Evolutionary conservation across 352 stramenopile species (phyloP).

Genomic region (Achlya hypogyna): DNA sequence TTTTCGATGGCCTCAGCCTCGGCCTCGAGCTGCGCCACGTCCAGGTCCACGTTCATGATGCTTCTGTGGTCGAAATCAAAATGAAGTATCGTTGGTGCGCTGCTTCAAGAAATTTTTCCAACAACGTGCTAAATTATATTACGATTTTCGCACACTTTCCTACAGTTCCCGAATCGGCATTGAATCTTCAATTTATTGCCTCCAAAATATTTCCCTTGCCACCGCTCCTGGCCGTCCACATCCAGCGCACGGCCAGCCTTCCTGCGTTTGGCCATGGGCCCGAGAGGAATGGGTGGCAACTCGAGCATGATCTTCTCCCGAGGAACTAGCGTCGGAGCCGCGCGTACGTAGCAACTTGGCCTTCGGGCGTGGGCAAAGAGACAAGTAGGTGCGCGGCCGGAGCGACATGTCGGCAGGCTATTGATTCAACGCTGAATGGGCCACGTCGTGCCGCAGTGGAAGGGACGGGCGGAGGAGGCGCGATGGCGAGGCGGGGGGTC

Average conservation of each 20-base stretch:
- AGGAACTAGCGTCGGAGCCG: too few species aligned
- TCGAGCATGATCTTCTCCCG: too few species aligned
- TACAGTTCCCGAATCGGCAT: not conserved
- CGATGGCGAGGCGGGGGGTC: not conserved
- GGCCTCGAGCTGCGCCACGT: constrained; percentile 42
- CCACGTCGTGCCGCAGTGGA: too few species aligned
- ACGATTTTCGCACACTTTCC: not conserved
- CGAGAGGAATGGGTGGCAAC: too few species aligned
- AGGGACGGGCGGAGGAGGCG: too few species aligned
- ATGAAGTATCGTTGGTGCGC: not conserved
- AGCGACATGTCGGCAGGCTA: too few species aligned
- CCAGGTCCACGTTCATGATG: constrained; percentile 31
- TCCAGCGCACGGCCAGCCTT: not conserved
- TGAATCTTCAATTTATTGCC: not conserved
- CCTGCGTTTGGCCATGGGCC: too few species aligned
- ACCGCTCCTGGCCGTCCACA: not conserved
- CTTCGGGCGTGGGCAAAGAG: too few species aligned
- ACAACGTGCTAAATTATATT: too few species aligned
- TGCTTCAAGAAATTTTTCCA: not conserved
- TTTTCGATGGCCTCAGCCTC: constrained; percentile 28
- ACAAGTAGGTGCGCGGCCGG: too few species aligned
- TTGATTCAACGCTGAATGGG: too few species aligned
- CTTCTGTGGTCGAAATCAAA: constrained; percentile 4
- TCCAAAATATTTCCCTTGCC: not conserved
- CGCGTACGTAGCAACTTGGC: too few species aligned